Percentiles rank a stretch among this genome's conserved stretches.
Evolutionary conservation across 2,329 filamentous ascomycete genomes (phyloP).

Genomic region (Uncinocarpus reesii): DNA sequence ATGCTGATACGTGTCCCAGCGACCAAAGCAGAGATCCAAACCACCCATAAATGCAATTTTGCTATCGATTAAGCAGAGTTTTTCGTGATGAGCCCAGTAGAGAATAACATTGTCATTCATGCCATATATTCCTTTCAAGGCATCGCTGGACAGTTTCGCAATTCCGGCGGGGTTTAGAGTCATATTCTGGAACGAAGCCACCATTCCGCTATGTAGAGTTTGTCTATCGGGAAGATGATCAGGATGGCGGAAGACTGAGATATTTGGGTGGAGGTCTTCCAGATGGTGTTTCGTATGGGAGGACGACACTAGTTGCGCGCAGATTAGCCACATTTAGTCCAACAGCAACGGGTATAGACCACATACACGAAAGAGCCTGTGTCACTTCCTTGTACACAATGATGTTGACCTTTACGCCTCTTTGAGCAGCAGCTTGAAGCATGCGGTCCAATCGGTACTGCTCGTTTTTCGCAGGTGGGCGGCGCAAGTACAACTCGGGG

Average conservation of each 20-base stretch:
- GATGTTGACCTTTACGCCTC: slow-evolving; percentile 87
- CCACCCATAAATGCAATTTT: slow-evolving; percentile 85
- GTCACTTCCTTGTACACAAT: slow-evolving; percentile 88
- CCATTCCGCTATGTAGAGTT: slow-evolving; percentile 50
- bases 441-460: slow-evolving; percentile 79
- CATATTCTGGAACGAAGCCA: slow-evolving; percentile 47
- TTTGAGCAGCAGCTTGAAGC: slow-evolving; percentile 78
- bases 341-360: not conserved
- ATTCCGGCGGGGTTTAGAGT: slow-evolving; percentile 46
- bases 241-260: slow-evolving; percentile 81
- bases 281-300: slow-evolving; percentile 90
- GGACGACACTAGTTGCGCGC: slow-evolving; percentile 45
- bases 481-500: slow-evolving; percentile 72
- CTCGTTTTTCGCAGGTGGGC: slow-evolving; percentile 71
- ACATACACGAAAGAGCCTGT: slow-evolving; percentile 67
- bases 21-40: slow-evolving; percentile 86
- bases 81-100: slow-evolving; percentile 98
- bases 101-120: slow-evolving; percentile 76
- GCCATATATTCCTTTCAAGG: slow-evolving; percentile 70
- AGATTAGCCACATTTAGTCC: not conserved
- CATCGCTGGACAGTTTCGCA: slow-evolving; percentile 59
- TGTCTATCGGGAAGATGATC: slow-evolving; percentile 71
- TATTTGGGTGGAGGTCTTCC: slow-evolving; percentile 90
- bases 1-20: slow-evolving; percentile 85
- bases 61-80: slow-evolving; percentile 93